Percentiles rank a stretch among this genome's conserved stretches.
Evolutionary conservation across 2,329 filamentous ascomycete genomes (phyloP).

Genomic region (Alternaria brassicae): DNA sequence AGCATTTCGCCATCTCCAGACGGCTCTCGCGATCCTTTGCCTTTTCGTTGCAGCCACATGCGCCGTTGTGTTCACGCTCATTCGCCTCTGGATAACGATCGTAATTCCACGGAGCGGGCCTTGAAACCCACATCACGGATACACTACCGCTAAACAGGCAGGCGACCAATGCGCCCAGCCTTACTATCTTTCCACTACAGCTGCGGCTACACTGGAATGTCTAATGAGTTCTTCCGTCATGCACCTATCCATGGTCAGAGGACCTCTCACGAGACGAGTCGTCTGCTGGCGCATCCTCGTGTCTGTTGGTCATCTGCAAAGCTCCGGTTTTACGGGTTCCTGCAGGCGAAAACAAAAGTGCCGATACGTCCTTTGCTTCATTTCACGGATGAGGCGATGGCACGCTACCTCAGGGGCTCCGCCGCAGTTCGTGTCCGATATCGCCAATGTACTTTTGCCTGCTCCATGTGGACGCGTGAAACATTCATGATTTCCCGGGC

Average conservation of each 20-base stretch:
- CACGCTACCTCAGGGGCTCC: slow-evolving; percentile 3
- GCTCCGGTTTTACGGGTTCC: slow-evolving; percentile 24
- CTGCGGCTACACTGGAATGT: slow-evolving; percentile 8
- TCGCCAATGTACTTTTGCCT: background rate
- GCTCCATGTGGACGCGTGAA: slow-evolving; percentile 9
- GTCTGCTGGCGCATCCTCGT: slow-evolving; percentile 7
- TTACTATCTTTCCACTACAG: slow-evolving; percentile 14
- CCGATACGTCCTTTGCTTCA: background rate
- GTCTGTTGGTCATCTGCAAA: slow-evolving; percentile 10
- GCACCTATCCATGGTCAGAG: slow-evolving; percentile 4
- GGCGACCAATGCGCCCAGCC: slow-evolving; percentile 23
- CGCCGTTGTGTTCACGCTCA: background rate
- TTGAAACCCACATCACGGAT: slow-evolving; percentile 1
- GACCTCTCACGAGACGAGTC: background rate
- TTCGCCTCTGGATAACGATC: slow-evolving; percentile 2
- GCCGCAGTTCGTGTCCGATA: background rate
- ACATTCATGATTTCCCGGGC: slow-evolving; percentile 14
- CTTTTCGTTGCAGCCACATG: background rate
- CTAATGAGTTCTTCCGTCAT: slow-evolving; percentile 2
- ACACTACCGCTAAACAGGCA: slow-evolving; percentile 21
- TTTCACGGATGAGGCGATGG: background rate
- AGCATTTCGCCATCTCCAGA: background rate
- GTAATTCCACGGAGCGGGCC: slow-evolving; percentile 5
- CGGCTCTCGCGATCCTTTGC: background rate
- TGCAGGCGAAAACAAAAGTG: slow-evolving; percentile 18